Base-by-base conservation (phyloP, 176 grass and related monocot genomes). In the Rhynchospora tenuis region DNA sequence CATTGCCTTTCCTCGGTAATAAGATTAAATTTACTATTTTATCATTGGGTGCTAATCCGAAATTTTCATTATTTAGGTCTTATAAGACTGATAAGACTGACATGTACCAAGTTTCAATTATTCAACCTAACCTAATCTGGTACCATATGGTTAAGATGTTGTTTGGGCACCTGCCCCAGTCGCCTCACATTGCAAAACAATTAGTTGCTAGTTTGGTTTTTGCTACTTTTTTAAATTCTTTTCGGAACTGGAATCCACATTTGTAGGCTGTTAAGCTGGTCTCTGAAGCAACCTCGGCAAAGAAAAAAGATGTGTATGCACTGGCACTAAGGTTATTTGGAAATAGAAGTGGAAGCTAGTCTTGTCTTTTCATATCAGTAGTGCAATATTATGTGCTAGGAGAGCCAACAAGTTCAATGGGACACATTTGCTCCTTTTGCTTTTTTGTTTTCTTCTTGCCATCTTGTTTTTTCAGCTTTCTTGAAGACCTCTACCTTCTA, bases 291-390 rank as follows among this genome's bases (percentile, higher is more conserved):
- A 93, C 96, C 57, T 90, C 96, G 16, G 89, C 89, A 83, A 99
- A 90, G 88, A 95, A 90, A 84, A 99, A 99, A 91, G 91, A 95
- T 86, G 89, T 98, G 47, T 98, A 98, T 93, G 91, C 93, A 7
- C 91, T 98, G 29, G 93, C 96, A 90, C 87, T 95, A 57, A 88
- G 85, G 48, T 87, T 98, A 62, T 95, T 86, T 83, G 96, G 92
- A 83, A 95, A 91, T 84, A 91, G 87, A 98, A 74, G 78, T 87
- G 87, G 73, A 86, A 86, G 26, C 86, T 74, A 88, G 78, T 29
- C 22, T 74, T 82, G 62, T 80, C 64, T 54, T 56, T 31, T 77
- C 48, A 77, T 29, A 76, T 75, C 47, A 75, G 23, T 77, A 56
- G 26, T 31, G 50, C 73, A 28, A 52, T 10, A 52, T 77, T 56